These are phyloP conservation scores for Symbiotaphrina buchneri DNA, from an alignment of 495 filamentous ascomycete genomes.

Conservation along the genomic window DNA sequence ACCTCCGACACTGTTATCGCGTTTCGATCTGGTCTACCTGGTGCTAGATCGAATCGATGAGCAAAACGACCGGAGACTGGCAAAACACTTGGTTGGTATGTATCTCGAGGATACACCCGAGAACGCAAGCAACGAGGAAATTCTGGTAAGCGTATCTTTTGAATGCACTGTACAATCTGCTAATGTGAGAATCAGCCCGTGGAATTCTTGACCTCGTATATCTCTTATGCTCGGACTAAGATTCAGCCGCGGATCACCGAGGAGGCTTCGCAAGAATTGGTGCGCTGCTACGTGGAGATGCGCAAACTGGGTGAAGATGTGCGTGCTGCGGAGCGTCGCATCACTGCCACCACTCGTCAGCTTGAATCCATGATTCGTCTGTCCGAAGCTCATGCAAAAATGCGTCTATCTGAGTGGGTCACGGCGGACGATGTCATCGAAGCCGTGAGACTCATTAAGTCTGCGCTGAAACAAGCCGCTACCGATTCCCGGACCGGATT, in stretches of 20 bases:
- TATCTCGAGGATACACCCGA: slow-evolving; percentile 87
- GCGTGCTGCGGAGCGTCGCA: slow-evolving; percentile 77
- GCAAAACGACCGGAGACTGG: slow-evolving; percentile 63
- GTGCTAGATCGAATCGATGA: slow-evolving; percentile 89
- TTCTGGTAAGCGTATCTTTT: slow-evolving; percentile 38
- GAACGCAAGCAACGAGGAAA: slow-evolving; percentile 38
- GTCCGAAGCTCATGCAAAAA: slow-evolving; percentile 89
- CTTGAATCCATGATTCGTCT: slow-evolving; percentile 95
- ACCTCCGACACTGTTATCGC: slow-evolving; percentile 78
- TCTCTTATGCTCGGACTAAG: slow-evolving; percentile 84
- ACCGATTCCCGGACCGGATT: slow-evolving; percentile 79
- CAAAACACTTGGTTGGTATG: slow-evolving; percentile 87
- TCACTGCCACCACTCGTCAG: slow-evolving; percentile 91
- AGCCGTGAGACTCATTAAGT: slow-evolving; percentile 77
- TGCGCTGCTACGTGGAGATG: slow-evolving; percentile 83
- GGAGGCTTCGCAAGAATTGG: slow-evolving; percentile 58
- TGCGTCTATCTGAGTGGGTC: slow-evolving; percentile 62
- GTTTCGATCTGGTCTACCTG: slow-evolving; percentile 93
- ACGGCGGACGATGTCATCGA: slow-evolving; percentile 70
- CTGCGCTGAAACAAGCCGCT: slow-evolving; percentile 88
- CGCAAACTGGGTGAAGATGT: slow-evolving; percentile 90
- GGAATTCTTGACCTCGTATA: slow-evolving; percentile 90
- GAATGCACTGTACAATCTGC: neutral
- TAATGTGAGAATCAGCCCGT: slow-evolving; percentile 34
- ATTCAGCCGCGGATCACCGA: slow-evolving; percentile 61